Percentiles rank a stretch among this genome's conserved stretches.
phyloP scores from a whole-genome alignment of 192 early-diverging fungal species.

The Lobosporangium transversale region DNA sequence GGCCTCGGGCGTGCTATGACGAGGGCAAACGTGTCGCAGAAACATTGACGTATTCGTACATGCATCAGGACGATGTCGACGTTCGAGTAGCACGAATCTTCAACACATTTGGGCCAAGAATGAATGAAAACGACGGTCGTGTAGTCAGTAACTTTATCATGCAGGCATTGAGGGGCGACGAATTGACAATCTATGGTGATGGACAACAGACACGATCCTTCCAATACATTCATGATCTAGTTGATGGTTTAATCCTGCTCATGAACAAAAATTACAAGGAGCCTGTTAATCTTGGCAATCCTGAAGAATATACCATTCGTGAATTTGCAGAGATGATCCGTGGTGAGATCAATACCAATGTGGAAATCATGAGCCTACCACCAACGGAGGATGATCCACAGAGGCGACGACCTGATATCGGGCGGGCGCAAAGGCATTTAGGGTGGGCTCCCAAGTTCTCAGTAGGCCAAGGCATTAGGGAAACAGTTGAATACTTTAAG shows the following conservation, averaged over 20 bases:
- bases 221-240: conserved; percentile 86
- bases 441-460: conserved; percentile 81
- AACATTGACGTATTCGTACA: conserved; percentile 82
- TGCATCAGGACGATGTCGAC: conserved; percentile 77
- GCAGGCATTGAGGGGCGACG: conserved; percentile 79
- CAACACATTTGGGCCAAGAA: conserved; percentile 84
- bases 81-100: conserved; percentile 84
- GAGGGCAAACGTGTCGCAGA: conserved; percentile 90
- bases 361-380: conserved; percentile 70
- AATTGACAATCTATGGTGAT: conserved; percentile 83
- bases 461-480: conserved; percentile 80
- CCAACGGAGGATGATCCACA: conserved; percentile 80
- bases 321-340: conserved; percentile 83
- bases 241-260: conserved; percentile 81
- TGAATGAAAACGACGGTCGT: conserved; percentile 85
- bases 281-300: conserved; percentile 86
- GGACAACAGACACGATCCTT: conserved; percentile 84
- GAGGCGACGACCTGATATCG: conserved; percentile 80
- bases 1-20: conserved; percentile 87
- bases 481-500: conserved; percentile 84
- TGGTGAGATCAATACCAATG: conserved; percentile 65
- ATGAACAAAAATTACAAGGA: conserved; percentile 77
- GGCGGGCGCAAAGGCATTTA: conserved; percentile 67
- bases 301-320: conserved; percentile 83
- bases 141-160: conserved; percentile 90